Percentiles rank a stretch among this genome's conserved stretches.
These are phyloP conservation scores for Dothideomycetidae sp. DNA, from an alignment of 2,329 filamentous ascomycete genomes.

Conservation along the genomic window DNA sequence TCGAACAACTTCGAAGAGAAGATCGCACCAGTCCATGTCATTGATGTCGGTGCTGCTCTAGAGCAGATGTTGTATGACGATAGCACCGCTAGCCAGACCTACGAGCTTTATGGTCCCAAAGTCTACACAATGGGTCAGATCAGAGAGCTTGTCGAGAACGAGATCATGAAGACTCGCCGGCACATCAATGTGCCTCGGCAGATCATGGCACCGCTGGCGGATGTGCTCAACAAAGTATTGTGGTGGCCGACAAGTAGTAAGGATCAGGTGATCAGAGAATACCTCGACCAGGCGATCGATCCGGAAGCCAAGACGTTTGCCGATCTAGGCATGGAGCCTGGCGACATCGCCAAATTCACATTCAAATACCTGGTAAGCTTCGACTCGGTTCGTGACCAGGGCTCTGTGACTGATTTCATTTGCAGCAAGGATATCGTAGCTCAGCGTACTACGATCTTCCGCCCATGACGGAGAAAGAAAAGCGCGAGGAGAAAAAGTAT, in stretches of 20 bases:
- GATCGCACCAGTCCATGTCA: constrained; percentile 81
- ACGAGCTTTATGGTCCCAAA: constrained; percentile 84
- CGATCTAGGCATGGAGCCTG: constrained; percentile 80
- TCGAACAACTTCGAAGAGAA: constrained; percentile 87
- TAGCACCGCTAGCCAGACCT: constrained; percentile 77
- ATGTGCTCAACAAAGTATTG: constrained; percentile 61
- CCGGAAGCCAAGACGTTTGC: constrained; percentile 86
- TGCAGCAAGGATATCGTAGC: constrained; percentile 78
- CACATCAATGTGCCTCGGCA: constrained; percentile 83
- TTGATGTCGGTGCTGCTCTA: constrained; percentile 78
- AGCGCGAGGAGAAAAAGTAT: constrained; percentile 89
- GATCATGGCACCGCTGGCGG: constrained; percentile 60
- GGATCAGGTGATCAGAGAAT: constrained; percentile 83
- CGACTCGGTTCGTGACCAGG: constrained; percentile 11
- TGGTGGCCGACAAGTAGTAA: constrained; percentile 81
- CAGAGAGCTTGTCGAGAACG: constrained; percentile 71
- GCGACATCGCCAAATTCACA: constrained; percentile 70
- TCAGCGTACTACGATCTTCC: constrained; percentile 83
- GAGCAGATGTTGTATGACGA: constrained; percentile 88
- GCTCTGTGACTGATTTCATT: constrained; percentile 22
- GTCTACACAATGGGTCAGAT: constrained; percentile 85
- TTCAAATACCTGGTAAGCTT: constrained; percentile 80
- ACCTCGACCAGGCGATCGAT: constrained; percentile 86
- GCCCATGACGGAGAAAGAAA: constrained; percentile 87
- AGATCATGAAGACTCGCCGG: constrained; percentile 78